Evolutionary conservation across 148 eudicot genomes (phyloP).

Genomic region (Arctostaphylos glauca): DNA sequence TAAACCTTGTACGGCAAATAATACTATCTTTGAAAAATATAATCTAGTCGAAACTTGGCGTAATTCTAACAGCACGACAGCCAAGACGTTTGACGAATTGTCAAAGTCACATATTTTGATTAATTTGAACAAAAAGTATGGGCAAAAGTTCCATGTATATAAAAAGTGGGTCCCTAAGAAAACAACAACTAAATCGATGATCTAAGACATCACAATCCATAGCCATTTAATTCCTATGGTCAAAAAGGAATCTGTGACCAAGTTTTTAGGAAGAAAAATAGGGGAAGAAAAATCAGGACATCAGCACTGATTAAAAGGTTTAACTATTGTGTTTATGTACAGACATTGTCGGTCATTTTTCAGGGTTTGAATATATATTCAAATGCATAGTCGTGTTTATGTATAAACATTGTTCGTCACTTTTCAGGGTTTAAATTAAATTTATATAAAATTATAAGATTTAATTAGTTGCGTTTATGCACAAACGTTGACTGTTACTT

Average conservation of each 20-base stretch:
- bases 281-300: background rate
- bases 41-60: too few relatives aligned
- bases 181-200: background rate
- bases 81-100: background rate
- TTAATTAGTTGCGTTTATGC: too few relatives aligned
- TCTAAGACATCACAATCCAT: background rate
- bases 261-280: background rate
- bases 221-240: background rate
- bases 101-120: background rate
- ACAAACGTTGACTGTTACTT: too few relatives aligned
- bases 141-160: background rate
- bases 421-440: too few relatives aligned
- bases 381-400: too few relatives aligned
- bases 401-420: too few relatives aligned
- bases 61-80: background rate
- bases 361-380: too few relatives aligned
- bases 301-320: background rate
- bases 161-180: too few relatives aligned
- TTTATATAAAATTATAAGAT: too few relatives aligned
- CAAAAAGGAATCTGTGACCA: constrained; percentile 1
- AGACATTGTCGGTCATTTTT: background rate
- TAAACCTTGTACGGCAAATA: too few relatives aligned
- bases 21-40: too few relatives aligned
- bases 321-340: background rate
- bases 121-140: background rate